Conservation (phyloP, 73 alveolate species). For the Effrenium voratum region DNA sequence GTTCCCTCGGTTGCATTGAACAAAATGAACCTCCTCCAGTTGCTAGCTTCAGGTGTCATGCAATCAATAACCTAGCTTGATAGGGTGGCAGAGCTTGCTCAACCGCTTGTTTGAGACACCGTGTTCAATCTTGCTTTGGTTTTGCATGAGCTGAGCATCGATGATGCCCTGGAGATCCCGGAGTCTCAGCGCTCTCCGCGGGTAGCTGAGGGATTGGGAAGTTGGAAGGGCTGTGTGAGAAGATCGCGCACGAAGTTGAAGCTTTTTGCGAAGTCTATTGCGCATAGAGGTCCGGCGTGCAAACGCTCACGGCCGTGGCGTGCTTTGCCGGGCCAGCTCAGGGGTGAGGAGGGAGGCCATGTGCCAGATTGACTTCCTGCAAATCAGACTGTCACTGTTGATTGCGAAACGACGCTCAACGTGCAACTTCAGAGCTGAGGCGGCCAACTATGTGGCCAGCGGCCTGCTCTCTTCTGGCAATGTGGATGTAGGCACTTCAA, state of each 20-base stretch:
- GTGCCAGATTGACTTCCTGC: background rate
- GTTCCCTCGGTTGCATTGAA: too few relatives aligned
- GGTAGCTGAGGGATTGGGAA: background rate
- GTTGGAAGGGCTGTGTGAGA: background rate
- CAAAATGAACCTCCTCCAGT: too few relatives aligned
- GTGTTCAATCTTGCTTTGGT: background rate
- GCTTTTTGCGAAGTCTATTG: too few relatives aligned
- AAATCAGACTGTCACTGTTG: background rate
- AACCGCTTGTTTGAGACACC: too few relatives aligned
- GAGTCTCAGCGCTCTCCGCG: background rate
- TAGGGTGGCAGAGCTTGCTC: too few relatives aligned
- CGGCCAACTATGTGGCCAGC: slow-evolving; percentile 71
- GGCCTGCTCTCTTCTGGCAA: slow-evolving; percentile 59
- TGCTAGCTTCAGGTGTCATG: too few relatives aligned
- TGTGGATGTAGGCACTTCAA: slow-evolving; percentile 27
- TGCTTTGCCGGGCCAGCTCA: background rate
- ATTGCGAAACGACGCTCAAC: background rate
- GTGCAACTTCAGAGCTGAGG: background rate
- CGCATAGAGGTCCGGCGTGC: slow-evolving; percentile 30
- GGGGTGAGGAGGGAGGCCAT: background rate
- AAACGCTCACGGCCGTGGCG: slow-evolving; percentile 53
- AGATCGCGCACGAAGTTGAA: background rate
- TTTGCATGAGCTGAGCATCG: background rate
- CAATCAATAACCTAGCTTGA: too few relatives aligned
- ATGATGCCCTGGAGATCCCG: slow-evolving; percentile 4